Evolutionary conservation across 768 basidiomycete genomes (phyloP).

Genomic region (Mycena pura): DNA sequence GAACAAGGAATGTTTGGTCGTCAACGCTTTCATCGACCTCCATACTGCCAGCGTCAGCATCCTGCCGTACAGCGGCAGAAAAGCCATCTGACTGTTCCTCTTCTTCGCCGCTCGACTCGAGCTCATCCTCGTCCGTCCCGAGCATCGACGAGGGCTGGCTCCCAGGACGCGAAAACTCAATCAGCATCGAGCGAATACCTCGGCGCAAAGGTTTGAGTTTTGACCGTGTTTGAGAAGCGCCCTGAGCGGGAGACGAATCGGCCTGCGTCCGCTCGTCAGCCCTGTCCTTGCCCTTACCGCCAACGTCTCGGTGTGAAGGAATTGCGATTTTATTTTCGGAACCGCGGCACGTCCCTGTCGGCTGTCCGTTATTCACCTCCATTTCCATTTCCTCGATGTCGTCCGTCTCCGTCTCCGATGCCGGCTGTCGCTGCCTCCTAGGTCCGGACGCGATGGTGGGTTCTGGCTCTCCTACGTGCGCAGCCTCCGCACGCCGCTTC

Average conservation of each 20-base stretch:
- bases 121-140: conserved; percentile 29
- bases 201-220: conserved; percentile 23
- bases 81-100: conserved; percentile 13
- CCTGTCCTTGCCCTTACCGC: too few species aligned
- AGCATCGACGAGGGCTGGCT: conserved; percentile 37
- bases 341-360: too few species aligned
- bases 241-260: too few species aligned
- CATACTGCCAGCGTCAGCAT: conserved; percentile 30
- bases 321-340: too few species aligned
- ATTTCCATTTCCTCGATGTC: too few species aligned
- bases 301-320: too few species aligned
- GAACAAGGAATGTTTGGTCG: conserved; percentile 33
- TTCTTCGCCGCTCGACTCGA: conserved; percentile 21
- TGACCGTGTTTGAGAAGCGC: too few species aligned
- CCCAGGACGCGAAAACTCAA: conserved; percentile 60
- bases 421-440: too few species aligned
- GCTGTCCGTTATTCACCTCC: too few species aligned
- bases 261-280: too few species aligned
- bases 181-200: conserved; percentile 54
- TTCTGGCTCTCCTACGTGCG: neutral
- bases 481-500: conserved; percentile 36
- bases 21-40: conserved; percentile 26
- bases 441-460: too few species aligned
- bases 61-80: neutral
- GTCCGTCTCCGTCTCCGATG: too few species aligned